Percentiles rank a stretch among this genome's conserved stretches.
phyloP scores from a whole-genome alignment of 257 asterid genomes.

The Craterostigma plantagineum region DNA sequence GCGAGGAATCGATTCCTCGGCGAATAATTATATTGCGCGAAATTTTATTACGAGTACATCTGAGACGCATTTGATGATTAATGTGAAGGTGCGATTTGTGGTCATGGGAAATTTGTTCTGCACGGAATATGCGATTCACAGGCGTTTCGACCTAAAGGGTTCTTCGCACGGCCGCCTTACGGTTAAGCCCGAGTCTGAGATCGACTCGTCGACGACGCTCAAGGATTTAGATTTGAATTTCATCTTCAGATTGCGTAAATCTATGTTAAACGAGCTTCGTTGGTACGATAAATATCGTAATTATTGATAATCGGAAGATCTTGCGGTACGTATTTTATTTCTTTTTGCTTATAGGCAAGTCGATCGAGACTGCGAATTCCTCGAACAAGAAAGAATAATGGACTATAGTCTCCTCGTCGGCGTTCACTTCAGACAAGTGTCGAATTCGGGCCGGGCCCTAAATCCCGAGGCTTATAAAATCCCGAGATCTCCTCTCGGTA shows the following conservation, averaged over 20 bases:
- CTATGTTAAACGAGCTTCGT: constrained; percentile 57
- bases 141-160: constrained; percentile 80
- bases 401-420: constrained; percentile 86
- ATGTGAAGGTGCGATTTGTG: constrained; percentile 49
- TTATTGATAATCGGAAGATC: too few relatives aligned
- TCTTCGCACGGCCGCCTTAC: constrained; percentile 81
- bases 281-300: constrained; percentile 22
- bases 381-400: constrained; percentile 84
- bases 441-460: constrained; percentile 38
- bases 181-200: constrained; percentile 42
- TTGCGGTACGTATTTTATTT: too few relatives aligned
- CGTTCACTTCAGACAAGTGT: constrained; percentile 55
- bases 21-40: too few relatives aligned
- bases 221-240: constrained; percentile 85
- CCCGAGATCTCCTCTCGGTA: too few relatives aligned
- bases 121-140: constrained; percentile 45
- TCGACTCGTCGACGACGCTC: constrained; percentile 64
- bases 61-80: too few relatives aligned
- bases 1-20: too few relatives aligned
- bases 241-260: constrained; percentile 47
- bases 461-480: constrained; percentile 8
- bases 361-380: constrained; percentile 76
- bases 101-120: constrained; percentile 86
- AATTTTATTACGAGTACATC: too few relatives aligned
- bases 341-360: constrained; percentile 37